Evolutionary conservation across 768 basidiomycete species (phyloP).

Genomic region (Hygrophoropsis aurantiaca): DNA sequence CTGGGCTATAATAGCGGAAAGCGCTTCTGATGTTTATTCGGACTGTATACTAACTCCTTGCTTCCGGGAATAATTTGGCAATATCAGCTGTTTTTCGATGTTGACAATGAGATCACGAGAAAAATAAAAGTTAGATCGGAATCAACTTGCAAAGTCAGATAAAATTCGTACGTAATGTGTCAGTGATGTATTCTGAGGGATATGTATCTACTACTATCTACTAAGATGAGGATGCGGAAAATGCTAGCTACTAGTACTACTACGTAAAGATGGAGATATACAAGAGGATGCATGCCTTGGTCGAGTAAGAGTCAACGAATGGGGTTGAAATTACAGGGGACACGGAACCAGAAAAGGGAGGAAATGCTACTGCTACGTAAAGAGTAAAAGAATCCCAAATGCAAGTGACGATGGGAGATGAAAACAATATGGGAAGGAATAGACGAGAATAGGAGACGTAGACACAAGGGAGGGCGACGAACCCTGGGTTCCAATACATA

Average conservation of each 20-base stretch:
- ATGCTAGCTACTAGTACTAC: constrained; percentile 6
- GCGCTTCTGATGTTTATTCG: constrained; percentile 17
- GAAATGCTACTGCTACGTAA: constrained; percentile 27
- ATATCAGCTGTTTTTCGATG: too few relatives aligned
- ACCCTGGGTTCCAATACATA: constrained; percentile 9
- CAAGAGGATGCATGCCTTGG: constrained; percentile 6
- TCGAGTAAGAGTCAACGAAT: constrained; percentile 2
- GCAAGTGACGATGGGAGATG: constrained; percentile 28
- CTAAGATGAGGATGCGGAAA: constrained; percentile 33
- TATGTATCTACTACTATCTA: constrained; percentile 39
- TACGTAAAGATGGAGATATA: constrained; percentile 32
- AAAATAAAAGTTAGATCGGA: too few relatives aligned
- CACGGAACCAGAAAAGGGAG: constrained; percentile 12
- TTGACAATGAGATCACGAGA: too few relatives aligned
- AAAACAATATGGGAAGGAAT: constrained; percentile 18
- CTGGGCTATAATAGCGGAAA: constrained; percentile 23
- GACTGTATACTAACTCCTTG: neutral
- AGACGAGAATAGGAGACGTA: constrained; percentile 4
- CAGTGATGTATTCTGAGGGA: constrained; percentile 7
- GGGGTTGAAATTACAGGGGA: constrained; percentile 27
- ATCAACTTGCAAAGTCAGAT: neutral
- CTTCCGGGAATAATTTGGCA: neutral
- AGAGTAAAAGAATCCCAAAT: constrained; percentile 7
- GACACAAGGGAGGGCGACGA: constrained; percentile 8
- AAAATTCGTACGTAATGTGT: constrained; percentile 11